Base-by-base conservation (phyloP, 2,329 filamentous ascomycete species). In the Diaporthe citri region DNA sequence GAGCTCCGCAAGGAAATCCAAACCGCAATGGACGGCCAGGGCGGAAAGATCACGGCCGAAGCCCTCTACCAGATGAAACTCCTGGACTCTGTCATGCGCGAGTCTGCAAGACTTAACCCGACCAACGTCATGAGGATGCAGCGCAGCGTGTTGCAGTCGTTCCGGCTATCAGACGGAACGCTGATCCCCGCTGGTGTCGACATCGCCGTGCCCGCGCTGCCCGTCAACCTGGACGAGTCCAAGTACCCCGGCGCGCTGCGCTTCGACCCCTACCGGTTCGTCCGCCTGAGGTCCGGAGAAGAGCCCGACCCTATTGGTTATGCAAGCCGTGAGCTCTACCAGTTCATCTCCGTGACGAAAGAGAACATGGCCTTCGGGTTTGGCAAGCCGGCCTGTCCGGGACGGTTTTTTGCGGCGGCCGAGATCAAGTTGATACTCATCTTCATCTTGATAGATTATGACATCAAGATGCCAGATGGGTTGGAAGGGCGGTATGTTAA, bases 131-230 rank as follows among this genome's bases (percentile, higher is more conserved):
- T 84, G 1, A 85, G 87, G 2, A 90, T 90, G 80, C 80, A 81
- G 41, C 87, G 88, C 75, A 87, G 87, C 76, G 87, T 89, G 12
- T 81, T 88, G 43, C 84, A 86, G 76, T 83, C 86, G 4, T 85
- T 90, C 77, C 85, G 85, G 2, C 86, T 90, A 1, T 89, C 88
- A 67, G 88, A 89, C 79, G 89, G 89, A 22, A 87, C 89, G 60
- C 83, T 85, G 36, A 83, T 88, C 12, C 86, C 86, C 0, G 80
- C 83, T 0, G 86, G 86, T 34, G 84, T 84, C 8, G 81, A 82
- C n/a, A 82, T 88, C 39, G 83, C 88, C 73, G 80, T 86, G 1
- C 83, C 86, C 0, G 77, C 82, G n/a, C 79, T 82, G 20, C 84
- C 83, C 31, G 78, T 86, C 74, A 82, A 80, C 62, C 77, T 77